Evolutionary conservation across 768 basidiomycete species (phyloP).

Genomic region (Inosperma sp.): DNA sequence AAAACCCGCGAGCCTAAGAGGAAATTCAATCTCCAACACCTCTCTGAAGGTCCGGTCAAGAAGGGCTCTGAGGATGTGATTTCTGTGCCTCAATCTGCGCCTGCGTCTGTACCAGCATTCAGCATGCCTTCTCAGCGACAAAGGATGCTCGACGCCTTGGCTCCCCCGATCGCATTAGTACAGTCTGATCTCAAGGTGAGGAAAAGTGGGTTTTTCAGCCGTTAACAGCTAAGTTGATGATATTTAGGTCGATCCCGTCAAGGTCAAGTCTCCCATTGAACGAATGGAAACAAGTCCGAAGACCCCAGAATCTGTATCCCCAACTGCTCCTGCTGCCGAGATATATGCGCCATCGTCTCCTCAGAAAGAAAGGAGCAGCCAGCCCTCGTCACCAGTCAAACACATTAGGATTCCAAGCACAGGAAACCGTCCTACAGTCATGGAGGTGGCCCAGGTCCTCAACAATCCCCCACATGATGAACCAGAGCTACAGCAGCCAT

Average conservation of each 20-base stretch:
- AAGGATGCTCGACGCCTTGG: background rate
- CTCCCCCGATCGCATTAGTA: background rate
- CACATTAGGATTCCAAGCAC: slow-evolving; percentile 61
- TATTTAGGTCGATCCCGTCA: too few species aligned
- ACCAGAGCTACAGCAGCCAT: background rate
- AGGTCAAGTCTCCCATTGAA: too few species aligned
- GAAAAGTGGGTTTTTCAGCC: too few species aligned
- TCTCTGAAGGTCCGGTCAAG: background rate
- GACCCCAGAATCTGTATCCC: background rate
- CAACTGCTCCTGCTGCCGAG: background rate
- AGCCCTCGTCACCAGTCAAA: slow-evolving; percentile 32
- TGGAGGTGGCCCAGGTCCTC: slow-evolving; percentile 72
- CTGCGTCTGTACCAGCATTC: slow-evolving; percentile 1
- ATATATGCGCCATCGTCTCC: background rate
- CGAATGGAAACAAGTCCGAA: too few species aligned
- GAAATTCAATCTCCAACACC: background rate
- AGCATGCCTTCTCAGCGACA: background rate
- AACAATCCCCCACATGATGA: slow-evolving; percentile 16
- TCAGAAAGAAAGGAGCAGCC: background rate
- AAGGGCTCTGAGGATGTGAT: background rate
- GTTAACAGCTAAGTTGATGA: too few species aligned
- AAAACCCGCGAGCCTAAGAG: slow-evolving; percentile 35
- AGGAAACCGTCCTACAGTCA: slow-evolving; percentile 64
- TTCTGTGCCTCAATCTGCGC: slow-evolving; percentile 1
- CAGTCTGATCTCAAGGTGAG: too few species aligned